Evolutionary conservation across 1,139 yeast species (phyloP), one percentile per base, ranked within the genome.

Genomic region (Suhomyces maxii): DNA sequence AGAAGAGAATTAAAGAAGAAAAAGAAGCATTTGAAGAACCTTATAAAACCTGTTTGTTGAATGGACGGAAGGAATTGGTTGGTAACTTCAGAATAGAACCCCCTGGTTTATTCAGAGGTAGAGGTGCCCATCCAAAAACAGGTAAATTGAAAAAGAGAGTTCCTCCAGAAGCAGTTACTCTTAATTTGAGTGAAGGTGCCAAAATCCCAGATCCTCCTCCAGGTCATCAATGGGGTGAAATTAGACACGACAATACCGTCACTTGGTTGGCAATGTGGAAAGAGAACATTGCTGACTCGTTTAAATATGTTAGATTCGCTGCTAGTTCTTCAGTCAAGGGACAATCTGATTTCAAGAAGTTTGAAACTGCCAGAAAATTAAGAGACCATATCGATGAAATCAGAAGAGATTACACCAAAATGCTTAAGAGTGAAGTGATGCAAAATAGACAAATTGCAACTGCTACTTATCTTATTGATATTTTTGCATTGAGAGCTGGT

Each of bases 251-350:
- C 63, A 85, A 87, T 54, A 86, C 93, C 0, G 97, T 91, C 28
- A 84, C 95, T 6, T 93, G 99, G 99, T 75, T 91, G 49, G 98
- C 97, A 0, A 90, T 86, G 86, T 91, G 98, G 98, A 85, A 86
- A 63, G 98, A 91, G 66, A 91, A 91, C 59, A 88, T 91, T 54
- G 84, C 89, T 46, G 89, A 87, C 55, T 78, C 85, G 34, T 80
- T 83, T 58, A 91, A 91, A 65, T 93, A 91, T 63, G 98, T 91
- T 44, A 75, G 96, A 63, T 82, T 91, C 67, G 97, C 97, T 2
- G 95, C 95, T 31, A 89, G 84, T 58, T 90, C 97, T 1, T 87
- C 96, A 1, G 72, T 91, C 52, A 91, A 91, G 65, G 98, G 98
- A 40, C 85, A 86, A 67, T 84, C 95, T 53, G 99, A 91, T 64